Percentiles rank a stretch among this genome's conserved stretches.
Conservation (phyloP, 345 rosid genomes). For the Adansonia digitata region DNA sequence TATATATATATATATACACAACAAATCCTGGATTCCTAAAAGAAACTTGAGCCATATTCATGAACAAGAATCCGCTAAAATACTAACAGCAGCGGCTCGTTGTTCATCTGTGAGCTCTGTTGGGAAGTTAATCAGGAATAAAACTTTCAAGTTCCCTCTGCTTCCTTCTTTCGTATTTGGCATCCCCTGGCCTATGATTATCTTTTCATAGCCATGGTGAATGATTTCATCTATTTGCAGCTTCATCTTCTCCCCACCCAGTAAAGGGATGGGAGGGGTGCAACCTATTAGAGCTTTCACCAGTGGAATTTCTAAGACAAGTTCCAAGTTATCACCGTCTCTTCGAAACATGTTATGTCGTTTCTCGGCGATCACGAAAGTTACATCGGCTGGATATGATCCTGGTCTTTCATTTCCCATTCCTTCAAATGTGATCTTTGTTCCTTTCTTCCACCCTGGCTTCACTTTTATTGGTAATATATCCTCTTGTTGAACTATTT, state of each 20-base stretch:
- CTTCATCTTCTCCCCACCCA: conserved; percentile 42
- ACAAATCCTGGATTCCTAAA: neutral
- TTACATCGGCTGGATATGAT: conserved; percentile 50
- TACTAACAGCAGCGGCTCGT: conserved; percentile 32
- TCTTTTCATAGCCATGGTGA: conserved; percentile 50
- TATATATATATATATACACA: neutral
- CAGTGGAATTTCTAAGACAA: conserved; percentile 51
- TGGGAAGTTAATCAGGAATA: conserved; percentile 51
- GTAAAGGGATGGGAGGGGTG: conserved; percentile 46
- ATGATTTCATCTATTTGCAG: conserved; percentile 45
- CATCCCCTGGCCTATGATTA: conserved; percentile 63
- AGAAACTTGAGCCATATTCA: neutral
- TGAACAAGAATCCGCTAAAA: conserved; percentile 46
- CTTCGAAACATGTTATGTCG: conserved; percentile 47
- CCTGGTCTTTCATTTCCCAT: conserved; percentile 66
- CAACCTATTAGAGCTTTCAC: conserved; percentile 62
- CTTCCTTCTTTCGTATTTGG: conserved; percentile 45
- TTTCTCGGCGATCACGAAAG: conserved; percentile 58
- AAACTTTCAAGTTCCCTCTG: conserved; percentile 55
- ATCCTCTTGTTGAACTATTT: conserved; percentile 55
- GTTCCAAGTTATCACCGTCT: conserved; percentile 67
- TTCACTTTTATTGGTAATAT: conserved; percentile 57
- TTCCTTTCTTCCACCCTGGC: conserved; percentile 87
- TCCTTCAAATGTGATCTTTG: conserved; percentile 77
- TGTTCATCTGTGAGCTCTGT: conserved; percentile 41